Base-by-base conservation (phyloP, 805 yeast genomes). In the Metschnikowia koreensis region DNA sequence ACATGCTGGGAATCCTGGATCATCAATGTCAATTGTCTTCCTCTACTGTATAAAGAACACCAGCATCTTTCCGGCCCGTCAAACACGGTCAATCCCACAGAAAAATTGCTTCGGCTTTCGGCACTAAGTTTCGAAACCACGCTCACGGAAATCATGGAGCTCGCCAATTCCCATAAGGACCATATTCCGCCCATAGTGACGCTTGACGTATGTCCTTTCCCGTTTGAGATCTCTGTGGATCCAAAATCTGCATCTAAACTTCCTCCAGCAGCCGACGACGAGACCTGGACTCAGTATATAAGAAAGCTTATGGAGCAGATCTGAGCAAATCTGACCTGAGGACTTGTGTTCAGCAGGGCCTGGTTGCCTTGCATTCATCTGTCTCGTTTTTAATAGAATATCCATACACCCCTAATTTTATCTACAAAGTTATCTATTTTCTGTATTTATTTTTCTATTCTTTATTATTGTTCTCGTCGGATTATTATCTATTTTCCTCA, bases 101-200 rank as follows among this genome's bases (percentile, higher is more conserved):
- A 66, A 59, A 67, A 59, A 10, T 43, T 57, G 46, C 58, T 58
- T 34, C 54, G 52, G 39, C 45, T 76, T 63, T 62, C 81, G 0
- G 59, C 69, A 9, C 58, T 59, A 13, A 71, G 75, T 47, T 75
- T 75, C 54, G 75, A 74, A 51, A 52, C 60, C n/a, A 69, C 66
- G 48, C 52, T 87, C 42, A 55, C 72, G 47, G 66, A 71, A 49
- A 77, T 86, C n/a, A 67, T 81, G 36, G 76, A 79, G 13, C 65
- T 70, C n/a, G 81, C 75, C 13, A 87, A 86, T 59, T 60, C 63
- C 7, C 75, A 84, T 60, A 84, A 81, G 60, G 80, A 75, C 44
- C 91, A 86, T 58, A 82, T 89, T 2, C 96, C 96, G 3, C 87
- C 89, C 0, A 85, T 88, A 26, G 80, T 86, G 15, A 79, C 88